Base-by-base conservation (phyloP, 139 green algal genomes). In the Asterochloris sp. region DNA sequence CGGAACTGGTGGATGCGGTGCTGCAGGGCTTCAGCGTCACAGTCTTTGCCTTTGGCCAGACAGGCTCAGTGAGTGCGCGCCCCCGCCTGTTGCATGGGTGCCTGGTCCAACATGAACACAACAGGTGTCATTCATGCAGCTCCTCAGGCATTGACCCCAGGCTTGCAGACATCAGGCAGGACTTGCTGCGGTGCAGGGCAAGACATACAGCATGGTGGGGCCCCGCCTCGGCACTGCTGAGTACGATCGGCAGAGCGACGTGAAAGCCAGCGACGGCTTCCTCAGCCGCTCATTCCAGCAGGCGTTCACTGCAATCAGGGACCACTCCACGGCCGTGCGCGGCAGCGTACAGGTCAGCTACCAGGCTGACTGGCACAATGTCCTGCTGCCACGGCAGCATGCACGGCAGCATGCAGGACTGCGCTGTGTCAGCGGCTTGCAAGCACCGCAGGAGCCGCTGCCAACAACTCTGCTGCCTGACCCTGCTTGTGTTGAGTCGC, bases 151-250 rank as follows among this genome's bases (percentile, higher is more conserved):
- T 54, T 21, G 23, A 76, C 71, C 2, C 10, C 6, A 16, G 24
- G 38, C 71, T 38, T n/a, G 71, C 71, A 21, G 23, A 24, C 66
- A 26, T 76, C 24, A 76, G 71, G 15, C 71, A 27, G 24, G 17
- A 27, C 38, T 4, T n/a, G 19, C 24, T 83, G 38, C 19, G 8
- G 11, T 71, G 21, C 63, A 76, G 24, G 93, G 93, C 27, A 97
- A 97, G 82, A 96, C 93, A 13, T 93, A 94, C 88, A 95, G 90
- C 27, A 95, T 96, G 86, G 88, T 95, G 67, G 93, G 93, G 11
- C 85, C 88, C 13, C 86, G 88, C 17, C 83, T 93, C 26, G 87
- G 86, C 66, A 75, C 82, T 14, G 73, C 28, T 10, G 66, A 10
- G 8, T 80, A 69, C 68, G 73, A 76, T 67, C 67, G 73, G 54